Percentiles rank a stretch among this genome's conserved stretches.
phyloP scores from a whole-genome alignment of 2,329 filamentous ascomycete genomes.

The Trichophaea hybrida region DNA sequence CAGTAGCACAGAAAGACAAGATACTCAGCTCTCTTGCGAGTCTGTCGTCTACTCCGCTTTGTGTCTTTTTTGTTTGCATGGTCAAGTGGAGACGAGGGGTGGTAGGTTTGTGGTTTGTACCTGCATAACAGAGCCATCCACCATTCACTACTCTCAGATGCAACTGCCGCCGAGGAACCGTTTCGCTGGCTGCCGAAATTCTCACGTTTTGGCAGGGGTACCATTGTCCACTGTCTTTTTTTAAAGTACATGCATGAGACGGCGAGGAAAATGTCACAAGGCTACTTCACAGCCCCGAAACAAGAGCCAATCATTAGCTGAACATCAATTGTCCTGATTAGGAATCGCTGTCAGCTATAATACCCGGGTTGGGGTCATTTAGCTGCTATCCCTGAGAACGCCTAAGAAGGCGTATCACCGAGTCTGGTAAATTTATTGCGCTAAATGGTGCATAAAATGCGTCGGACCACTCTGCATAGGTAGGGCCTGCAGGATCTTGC shows the following conservation, averaged over 20 bases:
- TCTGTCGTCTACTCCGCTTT: not conserved
- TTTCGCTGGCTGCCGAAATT: not conserved
- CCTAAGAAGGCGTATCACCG: not conserved
- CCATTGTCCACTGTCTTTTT: not conserved
- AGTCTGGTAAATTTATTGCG: not conserved
- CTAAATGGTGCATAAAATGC: not conserved
- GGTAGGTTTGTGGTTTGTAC: not conserved
- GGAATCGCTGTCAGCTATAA: not conserved
- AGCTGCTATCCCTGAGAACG: not conserved
- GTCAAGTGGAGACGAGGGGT: not conserved
- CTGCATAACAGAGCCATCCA: not conserved
- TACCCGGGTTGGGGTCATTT: not conserved
- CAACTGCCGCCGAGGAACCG: not conserved
- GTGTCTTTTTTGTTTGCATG: not conserved
- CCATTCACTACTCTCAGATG: not conserved
- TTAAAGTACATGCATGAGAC: not conserved
- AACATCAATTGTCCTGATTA: not conserved
- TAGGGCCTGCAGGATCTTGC: conserved; percentile 1
- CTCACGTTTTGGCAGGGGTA: not conserved
- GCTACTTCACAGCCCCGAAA: conserved; percentile 1
- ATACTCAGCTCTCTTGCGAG: not conserved
- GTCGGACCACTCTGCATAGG: not conserved
- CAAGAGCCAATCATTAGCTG: not conserved
- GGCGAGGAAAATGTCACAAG: not conserved
- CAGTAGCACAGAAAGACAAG: not conserved